phyloP scores from a whole-genome alignment of 495 filamentous ascomycete genomes.

The Aspergillus bridgeri region DNA sequence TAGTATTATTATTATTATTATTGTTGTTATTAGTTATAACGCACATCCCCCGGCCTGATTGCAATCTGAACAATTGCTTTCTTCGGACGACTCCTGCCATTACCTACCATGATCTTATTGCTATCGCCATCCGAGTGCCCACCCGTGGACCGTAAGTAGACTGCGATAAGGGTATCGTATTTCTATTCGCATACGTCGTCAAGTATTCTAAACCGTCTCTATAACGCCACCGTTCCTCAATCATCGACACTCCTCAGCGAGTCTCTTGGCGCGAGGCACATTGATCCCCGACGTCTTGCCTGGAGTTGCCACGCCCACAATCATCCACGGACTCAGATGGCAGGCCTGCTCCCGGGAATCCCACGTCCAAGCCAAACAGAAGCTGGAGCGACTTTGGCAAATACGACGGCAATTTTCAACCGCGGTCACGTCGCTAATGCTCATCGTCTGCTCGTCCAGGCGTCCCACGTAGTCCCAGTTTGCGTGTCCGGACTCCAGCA shows the following conservation, averaged over 20 bases:
- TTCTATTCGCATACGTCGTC: not conserved
- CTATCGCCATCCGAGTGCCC: not conserved
- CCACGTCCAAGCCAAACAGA: conserved; percentile 6
- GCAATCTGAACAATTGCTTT: not conserved
- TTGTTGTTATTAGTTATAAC: too few relatives aligned
- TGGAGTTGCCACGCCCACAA: not conserved
- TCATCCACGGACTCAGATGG: conserved; percentile 5
- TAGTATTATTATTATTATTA: too few relatives aligned
- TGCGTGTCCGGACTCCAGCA: not conserved
- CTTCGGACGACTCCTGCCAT: not conserved
- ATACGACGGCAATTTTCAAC: not conserved
- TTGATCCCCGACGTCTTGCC: conserved; percentile 6
- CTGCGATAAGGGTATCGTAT: not conserved
- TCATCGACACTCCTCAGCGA: not conserved
- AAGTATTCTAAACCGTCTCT: not conserved
- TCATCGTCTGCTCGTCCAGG: conserved; percentile 3
- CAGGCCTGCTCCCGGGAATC: not conserved
- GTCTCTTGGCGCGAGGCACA: conserved; percentile 2
- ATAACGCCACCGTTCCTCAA: not conserved
- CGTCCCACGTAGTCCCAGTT: conserved; percentile 8
- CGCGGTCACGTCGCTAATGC: not conserved
- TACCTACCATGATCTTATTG: not conserved
- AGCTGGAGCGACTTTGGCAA: not conserved
- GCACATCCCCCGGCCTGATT: not conserved
- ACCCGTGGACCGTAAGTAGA: not conserved